Conservation (phyloP, 495 filamentous ascomycete species). For the Darksidea phi region DNA sequence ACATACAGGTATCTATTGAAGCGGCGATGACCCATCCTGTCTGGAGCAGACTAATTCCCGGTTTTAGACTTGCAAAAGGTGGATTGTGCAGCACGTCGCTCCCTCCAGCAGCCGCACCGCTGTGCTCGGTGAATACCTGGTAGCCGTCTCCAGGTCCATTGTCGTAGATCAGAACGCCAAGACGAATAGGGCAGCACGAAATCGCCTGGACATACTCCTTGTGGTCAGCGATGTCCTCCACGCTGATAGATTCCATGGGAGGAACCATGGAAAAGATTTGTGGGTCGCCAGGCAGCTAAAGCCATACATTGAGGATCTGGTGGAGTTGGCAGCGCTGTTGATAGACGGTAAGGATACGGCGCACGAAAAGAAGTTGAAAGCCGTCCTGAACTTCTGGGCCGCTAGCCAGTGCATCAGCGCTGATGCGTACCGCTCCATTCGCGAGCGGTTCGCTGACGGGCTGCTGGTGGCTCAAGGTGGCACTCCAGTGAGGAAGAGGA, state of each 20-base stretch:
- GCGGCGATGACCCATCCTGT: neutral
- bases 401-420: neutral
- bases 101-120: neutral
- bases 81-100: conserved; percentile 4
- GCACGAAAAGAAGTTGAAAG: neutral
- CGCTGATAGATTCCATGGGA: conserved; percentile 3
- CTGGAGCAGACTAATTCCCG: neutral
- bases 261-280: too few species aligned
- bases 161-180: neutral
- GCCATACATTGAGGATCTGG: conserved; percentile 4
- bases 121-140: conserved; percentile 3
- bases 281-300: neutral
- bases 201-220: conserved; percentile 4
- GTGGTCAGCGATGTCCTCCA: conserved; percentile 17
- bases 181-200: neutral
- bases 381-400: conserved; percentile 6
- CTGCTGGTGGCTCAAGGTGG: neutral
- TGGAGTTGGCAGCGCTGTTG: neutral
- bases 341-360: neutral
- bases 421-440: neutral
- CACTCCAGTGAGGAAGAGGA: neutral
- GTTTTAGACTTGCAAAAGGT: conserved; percentile 10
- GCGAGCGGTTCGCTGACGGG: neutral
- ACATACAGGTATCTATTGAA: conserved; percentile 11
- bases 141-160: neutral